Evolutionary conservation across 129 eudicot genomes (phyloP).

Genomic region (Helichrysum umbraculigerum): DNA sequence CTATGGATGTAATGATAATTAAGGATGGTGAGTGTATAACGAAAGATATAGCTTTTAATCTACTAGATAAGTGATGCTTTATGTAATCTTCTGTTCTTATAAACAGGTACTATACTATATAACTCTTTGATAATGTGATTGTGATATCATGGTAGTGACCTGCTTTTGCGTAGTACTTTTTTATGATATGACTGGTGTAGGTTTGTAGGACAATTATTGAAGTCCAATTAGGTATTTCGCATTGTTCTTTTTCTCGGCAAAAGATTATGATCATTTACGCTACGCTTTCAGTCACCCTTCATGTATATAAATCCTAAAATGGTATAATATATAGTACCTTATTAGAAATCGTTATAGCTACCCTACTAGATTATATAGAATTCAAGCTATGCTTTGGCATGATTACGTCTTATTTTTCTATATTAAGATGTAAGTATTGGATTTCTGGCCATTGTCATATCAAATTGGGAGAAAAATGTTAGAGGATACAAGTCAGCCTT

Average conservation of each 20-base stretch:
- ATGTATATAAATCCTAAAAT: not conserved
- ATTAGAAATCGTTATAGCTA: not conserved
- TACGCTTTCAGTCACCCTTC: not conserved
- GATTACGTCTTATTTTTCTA: not conserved
- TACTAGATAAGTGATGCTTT: not conserved
- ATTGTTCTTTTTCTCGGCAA: not conserved
- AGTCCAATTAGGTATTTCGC: not conserved
- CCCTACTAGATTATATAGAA: slow-evolving; percentile 1
- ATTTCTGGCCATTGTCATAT: not conserved
- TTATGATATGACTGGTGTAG: not conserved
- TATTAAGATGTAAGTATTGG: not conserved
- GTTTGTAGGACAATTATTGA: not conserved
- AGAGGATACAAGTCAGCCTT: too few species aligned
- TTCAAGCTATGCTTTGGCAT: not conserved
- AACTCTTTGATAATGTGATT: not conserved
- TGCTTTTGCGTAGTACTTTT: not conserved
- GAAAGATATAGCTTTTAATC: slow-evolving; percentile 2
- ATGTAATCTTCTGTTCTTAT: not conserved
- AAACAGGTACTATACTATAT: not conserved
- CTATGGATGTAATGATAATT: not conserved
- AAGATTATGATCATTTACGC: not conserved
- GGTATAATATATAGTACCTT: not conserved
- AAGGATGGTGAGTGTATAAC: not conserved
- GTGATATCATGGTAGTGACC: not conserved
- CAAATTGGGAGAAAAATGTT: not conserved